phyloP scores from a whole-genome alignment of 257 asterid species.

The Solanum acaule region DNA sequence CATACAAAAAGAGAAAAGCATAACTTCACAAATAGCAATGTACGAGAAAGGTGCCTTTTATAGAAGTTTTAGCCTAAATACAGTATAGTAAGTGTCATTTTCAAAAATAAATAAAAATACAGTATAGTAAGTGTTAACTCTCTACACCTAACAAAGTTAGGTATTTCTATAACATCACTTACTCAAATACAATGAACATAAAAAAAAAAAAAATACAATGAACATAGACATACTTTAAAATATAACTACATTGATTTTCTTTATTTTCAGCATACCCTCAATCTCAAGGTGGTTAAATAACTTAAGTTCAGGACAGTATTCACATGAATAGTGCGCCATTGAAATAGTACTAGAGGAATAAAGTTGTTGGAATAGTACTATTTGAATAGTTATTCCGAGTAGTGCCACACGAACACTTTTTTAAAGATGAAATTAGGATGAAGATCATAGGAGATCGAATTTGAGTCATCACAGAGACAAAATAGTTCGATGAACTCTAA shows the following conservation, averaged over 20 bases:
- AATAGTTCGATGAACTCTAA: neutral
- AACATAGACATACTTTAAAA: neutral
- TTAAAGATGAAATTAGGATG: neutral
- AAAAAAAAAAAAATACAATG: neutral
- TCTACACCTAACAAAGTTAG: neutral
- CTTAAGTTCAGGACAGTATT: neutral
- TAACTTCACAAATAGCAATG: neutral
- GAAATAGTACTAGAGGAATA: neutral
- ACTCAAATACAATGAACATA: neutral
- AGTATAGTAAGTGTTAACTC: neutral
- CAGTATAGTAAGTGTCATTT: neutral
- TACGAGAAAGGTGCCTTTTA: neutral
- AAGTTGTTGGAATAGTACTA: neutral
- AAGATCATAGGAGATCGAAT: neutral
- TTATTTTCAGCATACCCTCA: neutral
- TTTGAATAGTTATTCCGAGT: neutral
- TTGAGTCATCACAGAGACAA: neutral
- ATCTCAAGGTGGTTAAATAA: neutral
- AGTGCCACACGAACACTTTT: neutral
- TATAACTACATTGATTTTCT: neutral
- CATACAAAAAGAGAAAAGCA: neutral
- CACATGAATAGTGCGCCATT: neutral
- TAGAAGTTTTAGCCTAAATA: neutral
- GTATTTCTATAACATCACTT: neutral
- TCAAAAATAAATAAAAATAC: neutral